Base-by-base conservation (phyloP, 2,329 filamentous ascomycete genomes). In the Fusarium euwallaceae region DNA sequence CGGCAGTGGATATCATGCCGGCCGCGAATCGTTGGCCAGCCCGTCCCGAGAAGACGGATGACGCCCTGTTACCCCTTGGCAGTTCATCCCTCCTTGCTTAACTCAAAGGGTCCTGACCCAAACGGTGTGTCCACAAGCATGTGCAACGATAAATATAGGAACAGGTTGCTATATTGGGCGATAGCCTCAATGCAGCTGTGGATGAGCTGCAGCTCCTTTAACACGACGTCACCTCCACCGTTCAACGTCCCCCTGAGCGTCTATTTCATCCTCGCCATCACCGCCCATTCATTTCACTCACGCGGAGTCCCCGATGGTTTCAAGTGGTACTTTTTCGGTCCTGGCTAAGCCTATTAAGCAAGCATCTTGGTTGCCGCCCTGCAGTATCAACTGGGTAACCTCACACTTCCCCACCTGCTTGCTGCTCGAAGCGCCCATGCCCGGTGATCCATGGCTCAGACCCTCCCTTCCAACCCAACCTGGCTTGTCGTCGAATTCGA, bases 111-210 rank as follows among this genome's bases (percentile, higher is more conserved):
- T 59, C 66, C 27, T 70, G 16, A 27, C 22, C 34, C 22, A 10
- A 39, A 60, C 43, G 27, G 66, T 37, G 34, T 51, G 36, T 63
- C 55, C 61, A 53, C 51, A 64, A 32, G 61, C 59, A 48, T 43
- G 60, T 60, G 41, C 56, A 61, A 55, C 55, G 67, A 70, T 67
- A 73, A 70, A 62, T 75, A 64, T 73, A 75, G 72, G 62, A 73
- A 64, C 62, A 70, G 34, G 70, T 79, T 84, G 74, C 82, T 84
- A 83, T 81, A 81, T 79, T 81, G 79, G 81, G 82, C 74, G 70
- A 71, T 75, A 82, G 81, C 79, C 81, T 82, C 80, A 78, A 72
- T 83, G 82, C 80, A 83, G 78, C 79, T 78, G 74, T 77, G 76
- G 56, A 74, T 75, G 76, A 77, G 70, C 76, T 81, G 82, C 80